Evolutionary conservation across 176 grass and related monocot species (phyloP).

Genomic region (Guadua angustifolia): DNA sequence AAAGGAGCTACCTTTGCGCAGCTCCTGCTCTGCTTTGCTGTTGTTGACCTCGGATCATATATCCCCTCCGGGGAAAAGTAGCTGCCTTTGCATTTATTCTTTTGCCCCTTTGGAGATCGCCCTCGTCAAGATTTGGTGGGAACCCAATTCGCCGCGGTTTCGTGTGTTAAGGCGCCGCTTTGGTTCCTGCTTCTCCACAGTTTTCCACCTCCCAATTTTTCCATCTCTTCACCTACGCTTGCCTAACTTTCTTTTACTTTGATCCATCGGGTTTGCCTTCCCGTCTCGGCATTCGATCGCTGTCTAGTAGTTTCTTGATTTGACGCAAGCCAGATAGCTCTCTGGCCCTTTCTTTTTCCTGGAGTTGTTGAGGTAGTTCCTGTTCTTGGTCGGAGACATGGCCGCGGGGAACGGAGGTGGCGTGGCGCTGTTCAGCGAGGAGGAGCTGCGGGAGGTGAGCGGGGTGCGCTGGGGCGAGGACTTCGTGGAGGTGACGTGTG

Average conservation of each 20-base stretch:
- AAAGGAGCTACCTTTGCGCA: constrained; percentile 47
- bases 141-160: constrained; percentile 57
- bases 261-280: constrained; percentile 37
- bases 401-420: constrained; percentile 48
- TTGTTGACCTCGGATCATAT: constrained; percentile 42
- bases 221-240: constrained; percentile 42
- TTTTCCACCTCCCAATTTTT: constrained; percentile 43
- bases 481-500: constrained; percentile 86
- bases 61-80: constrained; percentile 35
- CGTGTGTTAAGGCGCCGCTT: constrained; percentile 53
- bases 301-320: constrained; percentile 36
- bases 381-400: constrained; percentile 53
- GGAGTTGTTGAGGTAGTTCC: constrained; percentile 24
- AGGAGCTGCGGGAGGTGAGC: constrained; percentile 81
- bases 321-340: constrained; percentile 46
- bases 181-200: constrained; percentile 54
- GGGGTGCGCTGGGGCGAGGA: constrained; percentile 62
- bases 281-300: constrained; percentile 22
- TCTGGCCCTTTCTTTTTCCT: neutral
- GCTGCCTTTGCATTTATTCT: constrained; percentile 52
- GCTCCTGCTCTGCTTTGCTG: constrained; percentile 38
- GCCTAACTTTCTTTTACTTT: constrained; percentile 60
- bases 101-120: constrained; percentile 53
- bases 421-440: constrained; percentile 73
- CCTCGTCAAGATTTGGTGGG: constrained; percentile 56